phyloP scores from a whole-genome alignment of 306 rosid species.

The Acacia confusa region DNA sequence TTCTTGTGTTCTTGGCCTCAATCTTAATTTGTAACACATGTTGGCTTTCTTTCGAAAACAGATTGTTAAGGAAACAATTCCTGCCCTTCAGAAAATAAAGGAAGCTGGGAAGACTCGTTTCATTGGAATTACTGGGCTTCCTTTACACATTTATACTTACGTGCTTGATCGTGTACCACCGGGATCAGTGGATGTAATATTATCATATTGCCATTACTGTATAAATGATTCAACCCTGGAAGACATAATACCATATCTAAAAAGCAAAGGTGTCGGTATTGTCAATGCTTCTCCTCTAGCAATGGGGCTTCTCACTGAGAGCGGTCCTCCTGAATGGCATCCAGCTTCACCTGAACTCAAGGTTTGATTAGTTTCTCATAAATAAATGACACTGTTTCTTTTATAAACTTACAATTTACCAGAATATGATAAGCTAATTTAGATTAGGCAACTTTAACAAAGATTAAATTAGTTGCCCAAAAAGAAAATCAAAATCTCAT shows the following conservation, averaged over 20 bases:
- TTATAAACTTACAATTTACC: neutral
- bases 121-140: conserved; percentile 93
- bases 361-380: conserved; percentile 40
- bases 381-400: neutral
- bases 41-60: conserved; percentile 32
- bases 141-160: conserved; percentile 65
- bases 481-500: neutral
- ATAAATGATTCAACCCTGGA: conserved; percentile 77
- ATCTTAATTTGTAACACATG: neutral
- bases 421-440: neutral
- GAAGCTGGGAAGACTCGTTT: conserved; percentile 80
- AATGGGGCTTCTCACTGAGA: conserved; percentile 92
- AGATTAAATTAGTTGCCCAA: neutral
- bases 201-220: conserved; percentile 81
- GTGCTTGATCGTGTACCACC: conserved; percentile 86
- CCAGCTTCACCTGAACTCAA: conserved; percentile 85
- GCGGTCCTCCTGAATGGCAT: conserved; percentile 95
- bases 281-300: conserved; percentile 89
- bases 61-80: conserved; percentile 87
- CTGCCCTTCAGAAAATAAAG: conserved; percentile 77
- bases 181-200: conserved; percentile 74
- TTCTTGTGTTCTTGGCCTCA: neutral
- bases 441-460: neutral
- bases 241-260: conserved; percentile 77
- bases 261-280: conserved; percentile 83